Evolutionary conservation across 139 green algal genomes (phyloP).

Genomic region (Zygnema cylindricum): DNA sequence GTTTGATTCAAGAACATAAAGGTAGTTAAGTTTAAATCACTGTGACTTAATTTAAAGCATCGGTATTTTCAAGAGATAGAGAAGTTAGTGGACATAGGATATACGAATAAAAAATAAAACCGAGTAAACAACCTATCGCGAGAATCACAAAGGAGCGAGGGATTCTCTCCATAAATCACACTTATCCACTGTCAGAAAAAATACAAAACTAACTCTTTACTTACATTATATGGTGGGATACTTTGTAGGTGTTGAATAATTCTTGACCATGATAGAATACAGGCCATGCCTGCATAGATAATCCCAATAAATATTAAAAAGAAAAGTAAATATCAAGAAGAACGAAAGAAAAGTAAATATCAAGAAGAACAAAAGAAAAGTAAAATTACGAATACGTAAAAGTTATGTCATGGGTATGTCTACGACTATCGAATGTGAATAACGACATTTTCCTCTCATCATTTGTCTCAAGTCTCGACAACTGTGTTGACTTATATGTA

Average conservation of each 20-base stretch:
- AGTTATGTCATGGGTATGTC: neutral
- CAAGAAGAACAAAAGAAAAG: neutral
- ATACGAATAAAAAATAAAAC: too few relatives aligned
- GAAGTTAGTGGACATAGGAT: neutral
- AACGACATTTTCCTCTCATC: too few relatives aligned
- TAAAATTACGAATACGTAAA: too few relatives aligned
- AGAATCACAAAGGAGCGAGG: too few relatives aligned
- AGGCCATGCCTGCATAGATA: slow-evolving; percentile 15
- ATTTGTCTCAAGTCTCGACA: too few relatives aligned
- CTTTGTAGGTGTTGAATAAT: slow-evolving; percentile 7
- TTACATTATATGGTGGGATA: neutral
- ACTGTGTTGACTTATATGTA: too few relatives aligned
- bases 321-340: neutral
- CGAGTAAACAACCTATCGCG: too few relatives aligned
- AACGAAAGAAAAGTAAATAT: neutral
- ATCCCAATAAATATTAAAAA: neutral
- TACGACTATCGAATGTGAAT: neutral
- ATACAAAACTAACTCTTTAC: neutral
- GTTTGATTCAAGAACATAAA: too few relatives aligned
- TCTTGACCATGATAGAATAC: neutral
- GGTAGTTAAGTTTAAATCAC: neutral
- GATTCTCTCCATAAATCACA: too few relatives aligned
- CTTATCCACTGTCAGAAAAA: too few relatives aligned
- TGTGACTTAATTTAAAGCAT: neutral
- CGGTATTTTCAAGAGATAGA: neutral